Evolutionary conservation across 2,329 filamentous ascomycete genomes (phyloP).

Genomic region (Neobulgaria alba): DNA sequence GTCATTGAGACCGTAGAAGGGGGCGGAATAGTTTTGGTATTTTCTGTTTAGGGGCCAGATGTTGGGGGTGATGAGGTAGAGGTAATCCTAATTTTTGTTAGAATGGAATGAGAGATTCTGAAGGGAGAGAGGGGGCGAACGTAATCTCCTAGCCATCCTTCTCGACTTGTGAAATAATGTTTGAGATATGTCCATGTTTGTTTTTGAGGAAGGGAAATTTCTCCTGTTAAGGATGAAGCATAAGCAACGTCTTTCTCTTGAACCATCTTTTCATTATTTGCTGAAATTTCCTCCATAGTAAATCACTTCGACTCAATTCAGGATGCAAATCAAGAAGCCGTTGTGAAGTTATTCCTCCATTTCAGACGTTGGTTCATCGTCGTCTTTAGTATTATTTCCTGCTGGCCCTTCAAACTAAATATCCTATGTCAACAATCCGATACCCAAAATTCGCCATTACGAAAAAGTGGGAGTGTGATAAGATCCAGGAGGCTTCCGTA

Average conservation of each 20-base stretch:
- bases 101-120: not conserved
- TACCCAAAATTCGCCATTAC: too few relatives aligned
- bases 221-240: conserved; percentile 11
- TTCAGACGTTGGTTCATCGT: too few relatives aligned
- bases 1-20: conserved; percentile 63
- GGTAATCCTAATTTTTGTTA: conserved; percentile 27
- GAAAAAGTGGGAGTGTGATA: conserved; percentile 14
- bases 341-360: too few relatives aligned
- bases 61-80: conserved; percentile 33
- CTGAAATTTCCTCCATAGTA: conserved; percentile 15
- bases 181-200: conserved; percentile 20
- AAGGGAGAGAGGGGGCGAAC: conserved; percentile 20
- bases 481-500: conserved; percentile 11
- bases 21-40: conserved; percentile 39
- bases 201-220: conserved; percentile 3
- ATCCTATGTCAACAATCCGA: too few relatives aligned
- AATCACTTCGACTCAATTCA: too few relatives aligned
- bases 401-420: too few relatives aligned
- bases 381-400: too few relatives aligned
- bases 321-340: too few relatives aligned
- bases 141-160: conserved; percentile 34
- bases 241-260: conserved; percentile 14
- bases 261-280: conserved; percentile 12
- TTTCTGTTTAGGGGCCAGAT: conserved; percentile 56
- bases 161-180: conserved; percentile 30